Evolutionary conservation across 768 basidiomycete genomes (phyloP).

Genomic region (Agrocybe praecox): DNA sequence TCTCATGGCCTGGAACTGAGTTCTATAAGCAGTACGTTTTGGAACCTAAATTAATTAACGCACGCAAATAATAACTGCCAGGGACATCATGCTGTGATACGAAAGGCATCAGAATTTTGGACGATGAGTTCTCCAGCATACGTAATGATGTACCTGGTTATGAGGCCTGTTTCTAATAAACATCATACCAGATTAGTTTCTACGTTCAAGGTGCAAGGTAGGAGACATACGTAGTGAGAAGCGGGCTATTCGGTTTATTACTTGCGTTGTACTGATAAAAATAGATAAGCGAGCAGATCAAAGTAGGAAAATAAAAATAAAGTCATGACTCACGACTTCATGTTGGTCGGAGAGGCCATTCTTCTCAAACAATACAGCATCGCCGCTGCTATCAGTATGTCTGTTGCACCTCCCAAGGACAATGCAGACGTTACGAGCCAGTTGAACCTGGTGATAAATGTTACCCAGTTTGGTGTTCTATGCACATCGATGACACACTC

Average conservation of each 20-base stretch:
- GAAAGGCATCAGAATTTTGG: background rate
- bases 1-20: constrained; percentile 14
- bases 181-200: too few species aligned
- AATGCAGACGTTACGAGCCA: constrained; percentile 15
- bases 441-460: constrained; percentile 9
- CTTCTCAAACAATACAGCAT: constrained; percentile 15
- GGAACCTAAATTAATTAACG: background rate
- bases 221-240: constrained; percentile 15
- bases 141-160: constrained; percentile 13
- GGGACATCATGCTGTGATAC: constrained; percentile 9
- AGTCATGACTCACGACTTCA: constrained; percentile 8
- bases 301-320: background rate
- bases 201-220: background rate
- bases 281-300: background rate
- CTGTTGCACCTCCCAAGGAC: constrained; percentile 12
- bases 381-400: constrained; percentile 15
- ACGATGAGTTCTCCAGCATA: background rate
- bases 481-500: constrained; percentile 15
- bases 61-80: constrained; percentile 18
- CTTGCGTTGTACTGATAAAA: constrained; percentile 10
- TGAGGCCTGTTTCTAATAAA: constrained; percentile 15
- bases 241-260: constrained; percentile 16
- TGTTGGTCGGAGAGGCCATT: constrained; percentile 10
- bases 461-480: constrained; percentile 10
- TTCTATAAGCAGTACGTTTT: background rate